A percentile compares a stretch with the other conserved stretches of the same genome.
phyloP scores from a whole-genome alignment of 2,329 filamentous ascomycete genomes.

The Fusarium sp. region DNA sequence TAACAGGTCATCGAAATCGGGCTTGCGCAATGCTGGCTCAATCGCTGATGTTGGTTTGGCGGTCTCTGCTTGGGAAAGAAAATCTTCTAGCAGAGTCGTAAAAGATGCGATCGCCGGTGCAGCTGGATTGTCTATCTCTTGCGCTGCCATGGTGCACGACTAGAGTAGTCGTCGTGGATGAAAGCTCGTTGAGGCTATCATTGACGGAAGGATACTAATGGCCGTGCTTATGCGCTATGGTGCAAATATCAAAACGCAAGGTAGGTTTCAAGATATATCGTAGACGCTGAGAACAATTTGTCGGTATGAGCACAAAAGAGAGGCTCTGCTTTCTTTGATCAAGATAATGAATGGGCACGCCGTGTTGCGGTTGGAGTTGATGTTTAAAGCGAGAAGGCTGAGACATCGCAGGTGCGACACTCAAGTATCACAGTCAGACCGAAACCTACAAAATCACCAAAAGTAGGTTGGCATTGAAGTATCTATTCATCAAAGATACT shows the following conservation, averaged over 20 bases:
- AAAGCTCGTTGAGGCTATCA: slow-evolving; percentile 20
- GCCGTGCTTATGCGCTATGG: background rate
- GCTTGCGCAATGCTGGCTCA: slow-evolving; percentile 79
- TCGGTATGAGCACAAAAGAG: background rate
- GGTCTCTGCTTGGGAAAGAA: slow-evolving; percentile 67
- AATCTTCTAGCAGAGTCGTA: slow-evolving; percentile 61
- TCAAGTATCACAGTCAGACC: background rate
- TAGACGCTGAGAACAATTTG: background rate
- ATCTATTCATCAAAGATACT: slow-evolving; percentile 19
- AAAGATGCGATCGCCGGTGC: slow-evolving; percentile 65
- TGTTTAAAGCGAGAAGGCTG: slow-evolving; percentile 39
- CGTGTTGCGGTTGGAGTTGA: slow-evolving; percentile 11
- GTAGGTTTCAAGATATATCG: background rate
- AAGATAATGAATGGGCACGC: background rate
- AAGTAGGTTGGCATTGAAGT: background rate
- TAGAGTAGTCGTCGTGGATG: slow-evolving; percentile 15
- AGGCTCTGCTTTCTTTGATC: slow-evolving; percentile 4
- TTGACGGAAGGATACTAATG: background rate
- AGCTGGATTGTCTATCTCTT: slow-evolving; percentile 56
- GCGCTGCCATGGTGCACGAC: slow-evolving; percentile 58
- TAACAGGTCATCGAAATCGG: slow-evolving; percentile 66
- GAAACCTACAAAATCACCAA: background rate
- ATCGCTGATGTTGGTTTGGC: slow-evolving; percentile 69
- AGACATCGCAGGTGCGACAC: slow-evolving; percentile 1
- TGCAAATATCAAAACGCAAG: background rate